These are phyloP conservation scores for Lactifluus rugatus DNA, from an alignment of 768 basidiomycete genomes.

Conservation along the genomic window DNA sequence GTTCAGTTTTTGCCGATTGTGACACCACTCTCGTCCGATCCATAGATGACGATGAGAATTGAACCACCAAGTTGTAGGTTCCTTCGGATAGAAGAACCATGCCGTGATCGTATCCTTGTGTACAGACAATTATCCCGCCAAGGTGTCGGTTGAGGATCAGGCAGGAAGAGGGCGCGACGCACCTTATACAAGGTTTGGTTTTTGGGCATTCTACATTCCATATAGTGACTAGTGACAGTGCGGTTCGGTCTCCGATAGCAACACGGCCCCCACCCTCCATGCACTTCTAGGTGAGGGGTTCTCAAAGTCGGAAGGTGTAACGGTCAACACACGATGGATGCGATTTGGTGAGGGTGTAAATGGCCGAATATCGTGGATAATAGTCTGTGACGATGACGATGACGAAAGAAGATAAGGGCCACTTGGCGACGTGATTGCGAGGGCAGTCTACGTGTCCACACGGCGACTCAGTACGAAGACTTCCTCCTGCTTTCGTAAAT, in stretches of 20 bases:
- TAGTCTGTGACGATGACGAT: constrained; percentile 77
- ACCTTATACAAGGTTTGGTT: constrained; percentile 79
- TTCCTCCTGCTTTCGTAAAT: constrained; percentile 76
- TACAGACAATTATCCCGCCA: constrained; percentile 60
- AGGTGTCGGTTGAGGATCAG: neutral
- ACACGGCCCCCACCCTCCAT: constrained; percentile 83
- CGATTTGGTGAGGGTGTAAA: constrained; percentile 81
- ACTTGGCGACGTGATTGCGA: constrained; percentile 86
- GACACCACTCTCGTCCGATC: too few species aligned
- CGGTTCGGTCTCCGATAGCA: constrained; percentile 83
- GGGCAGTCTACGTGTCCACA: constrained; percentile 85
- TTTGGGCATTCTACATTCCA: constrained; percentile 78
- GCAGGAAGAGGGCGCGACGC: constrained; percentile 11
- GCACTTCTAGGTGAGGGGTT: constrained; percentile 68
- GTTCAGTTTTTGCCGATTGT: too few species aligned
- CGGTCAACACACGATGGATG: constrained; percentile 67
- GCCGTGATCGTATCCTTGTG: constrained; percentile 94
- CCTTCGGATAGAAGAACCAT: constrained; percentile 94
- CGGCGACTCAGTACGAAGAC: constrained; percentile 78
- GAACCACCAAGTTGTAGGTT: too few species aligned
- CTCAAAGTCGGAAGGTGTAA: constrained; percentile 93
- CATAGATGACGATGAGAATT: too few species aligned
- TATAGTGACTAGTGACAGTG: constrained; percentile 72
- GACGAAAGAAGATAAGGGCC: constrained; percentile 84
- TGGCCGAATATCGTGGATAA: constrained; percentile 89